These are phyloP conservation scores for Exserohilum rostratum DNA, from an alignment of 2,329 filamentous ascomycete genomes.

Conservation along the genomic window DNA sequence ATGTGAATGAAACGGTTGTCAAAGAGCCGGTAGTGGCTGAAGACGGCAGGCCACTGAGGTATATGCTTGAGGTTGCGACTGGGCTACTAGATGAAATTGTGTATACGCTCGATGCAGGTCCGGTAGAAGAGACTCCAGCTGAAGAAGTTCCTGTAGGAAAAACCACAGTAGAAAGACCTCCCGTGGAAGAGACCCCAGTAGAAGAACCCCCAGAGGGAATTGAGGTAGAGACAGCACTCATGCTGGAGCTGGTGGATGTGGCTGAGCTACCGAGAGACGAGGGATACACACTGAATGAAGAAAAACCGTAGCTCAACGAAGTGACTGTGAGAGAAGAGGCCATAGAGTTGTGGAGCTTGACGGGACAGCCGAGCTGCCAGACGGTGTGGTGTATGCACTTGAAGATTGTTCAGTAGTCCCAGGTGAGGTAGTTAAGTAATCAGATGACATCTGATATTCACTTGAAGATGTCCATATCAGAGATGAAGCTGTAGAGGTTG, in stretches of 20 bases:
- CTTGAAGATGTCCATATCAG: slow-evolving; percentile 4
- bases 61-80: background rate
- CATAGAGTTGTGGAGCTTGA: background rate
- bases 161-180: no score
- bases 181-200: background rate
- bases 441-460: background rate
- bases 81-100: background rate
- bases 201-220: background rate
- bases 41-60: background rate
- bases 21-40: background rate
- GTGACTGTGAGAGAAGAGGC: background rate
- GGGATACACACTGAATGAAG: background rate
- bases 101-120: background rate
- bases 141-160: no score
- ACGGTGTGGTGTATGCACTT: slow-evolving; percentile 1
- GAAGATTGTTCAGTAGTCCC: background rate
- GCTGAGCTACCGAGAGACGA: background rate
- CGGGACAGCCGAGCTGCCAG: background rate
- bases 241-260: background rate
- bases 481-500: slow-evolving; percentile 1
- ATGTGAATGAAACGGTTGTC: slow-evolving; percentile 11
- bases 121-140: background rate
- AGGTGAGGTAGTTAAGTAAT: background rate
- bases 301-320: background rate
- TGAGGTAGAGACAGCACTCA: background rate